These are phyloP conservation scores for Lumnitzera littorea DNA, from an alignment of 345 rosid genomes.

Conservation along the genomic window DNA sequence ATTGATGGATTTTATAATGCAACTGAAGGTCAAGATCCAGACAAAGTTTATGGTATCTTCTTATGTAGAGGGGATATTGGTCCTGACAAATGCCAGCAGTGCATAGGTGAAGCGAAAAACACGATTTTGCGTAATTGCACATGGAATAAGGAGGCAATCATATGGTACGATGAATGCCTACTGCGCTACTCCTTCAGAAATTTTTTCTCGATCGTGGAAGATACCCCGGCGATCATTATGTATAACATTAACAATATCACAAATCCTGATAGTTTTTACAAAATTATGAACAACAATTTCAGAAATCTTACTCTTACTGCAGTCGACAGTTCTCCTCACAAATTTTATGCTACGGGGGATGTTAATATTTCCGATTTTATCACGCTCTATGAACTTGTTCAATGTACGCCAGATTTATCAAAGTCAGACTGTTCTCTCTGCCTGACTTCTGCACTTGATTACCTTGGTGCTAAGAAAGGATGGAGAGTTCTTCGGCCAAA, in stretches of 20 bases:
- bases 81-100: slow-evolving; percentile 5
- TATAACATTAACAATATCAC: background rate
- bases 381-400: slow-evolving; percentile 7
- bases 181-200: slow-evolving; percentile 20
- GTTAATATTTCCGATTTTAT: background rate
- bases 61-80: slow-evolving; percentile 6
- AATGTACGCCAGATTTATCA: slow-evolving; percentile 18
- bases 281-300: background rate
- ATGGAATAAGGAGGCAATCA: slow-evolving; percentile 12
- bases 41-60: slow-evolving; percentile 14
- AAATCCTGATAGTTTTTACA: background rate
- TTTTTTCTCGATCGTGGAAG: slow-evolving; percentile 3
- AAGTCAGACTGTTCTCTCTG: slow-evolving; percentile 2
- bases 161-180: slow-evolving; percentile 31
- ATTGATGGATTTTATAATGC: background rate
- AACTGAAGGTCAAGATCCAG: background rate
- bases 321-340: background rate
- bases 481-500: slow-evolving; percentile 13
- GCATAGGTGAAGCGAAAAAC: slow-evolving; percentile 1
- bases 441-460: background rate
- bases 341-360: background rate
- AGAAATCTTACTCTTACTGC: background rate
- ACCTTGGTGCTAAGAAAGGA: background rate
- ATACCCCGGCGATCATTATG: rapidly evolving
- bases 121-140: slow-evolving; percentile 15